Evolutionary conservation across 345 rosid species (phyloP), one percentile per base, ranked within the genome.

Genomic region (Ceriops tagal): DNA sequence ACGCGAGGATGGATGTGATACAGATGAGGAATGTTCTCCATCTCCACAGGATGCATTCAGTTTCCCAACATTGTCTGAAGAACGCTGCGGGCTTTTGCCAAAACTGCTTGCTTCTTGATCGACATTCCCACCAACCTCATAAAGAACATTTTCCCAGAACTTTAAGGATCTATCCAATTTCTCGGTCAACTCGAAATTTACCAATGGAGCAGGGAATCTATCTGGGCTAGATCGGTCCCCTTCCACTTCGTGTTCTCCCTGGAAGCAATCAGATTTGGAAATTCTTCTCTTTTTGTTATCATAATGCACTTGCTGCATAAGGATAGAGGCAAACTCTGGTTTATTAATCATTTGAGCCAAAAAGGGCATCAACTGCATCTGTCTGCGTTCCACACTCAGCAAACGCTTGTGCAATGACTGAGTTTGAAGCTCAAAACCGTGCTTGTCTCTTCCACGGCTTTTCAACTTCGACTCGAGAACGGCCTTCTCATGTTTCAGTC

Each of bases 251-350:
- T 27, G 60, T 20, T 68, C 69, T 34, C 53, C 63, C 30, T 55
- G 43, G 53, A 49, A 60, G 39, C 75, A 73, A 64, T 61, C 65
- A n/a, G 65, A 62, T 43, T 74, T 71, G 52, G 70, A 20, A 15
- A 83, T 20, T 67, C 79, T 83, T 58, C 91, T 83, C 81, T 75
- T 84, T 63, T 87, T 87, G 80, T 34, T 65, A 55, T 75, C 73
- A 58, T 60, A 26, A 60, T 75, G 79, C 0, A 77, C 52, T 49
- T 82, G 83, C 21, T 80, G 81, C 47, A 56, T 31, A 1, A 83
- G 69, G 9, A 64, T 58, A 3, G 83, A 60, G 34, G 79, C 71
- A 28, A 81, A 66, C 6, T 61, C 82, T 1, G 81, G 92, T 46
- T 82, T 76, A 3, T 1, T 77, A 74, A 77, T 43, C 49, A 76